Base-by-base conservation (phyloP, 805 yeast species). In the Myxozyma geophila region DNA sequence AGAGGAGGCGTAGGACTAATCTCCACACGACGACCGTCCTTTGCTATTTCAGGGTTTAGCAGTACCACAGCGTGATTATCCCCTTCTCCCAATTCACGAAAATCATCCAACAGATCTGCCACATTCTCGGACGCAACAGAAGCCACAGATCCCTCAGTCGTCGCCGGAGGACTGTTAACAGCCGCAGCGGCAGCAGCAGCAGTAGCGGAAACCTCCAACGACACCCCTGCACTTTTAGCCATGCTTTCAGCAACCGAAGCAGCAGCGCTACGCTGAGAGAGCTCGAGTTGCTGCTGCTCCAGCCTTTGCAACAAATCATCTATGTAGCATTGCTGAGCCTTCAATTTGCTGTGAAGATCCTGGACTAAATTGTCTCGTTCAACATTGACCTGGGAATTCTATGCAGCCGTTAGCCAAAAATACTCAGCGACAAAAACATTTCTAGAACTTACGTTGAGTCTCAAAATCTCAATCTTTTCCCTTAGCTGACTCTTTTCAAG, bases 151-250 rank as follows among this genome's bases (percentile, higher is more conserved):
- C 23, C 46, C 47, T 53, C 62, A 19, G 63, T 48, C 13, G 63
- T 59, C 2, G 63, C 54, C 15, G 63, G 63, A 7, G 63, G 63
- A 59, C 63, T 59, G 37, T 59, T 48, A 13, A 59, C 63, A 4
- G 51, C 55, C 28, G 28, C 28, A 28, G 28, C 28, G 17, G 63
- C 58, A 10, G 47, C 36, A 1, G 46, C 55, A 10, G 57, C 57
- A 21, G 48, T 33, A 13, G 57, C 44, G 7, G 57, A 40, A 13
- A 23, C 57, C 12, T 39, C 48, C 17, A 33, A 39, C 10, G 55
- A 12, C 36, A 39, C n/a, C 1, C 13, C 15, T 8, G n/a, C 57
- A 15, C 15, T 43, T 10, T 23, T 37, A 15, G 41, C 33, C n/a
- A 21, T 21, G 9, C 36, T 28, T 9, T 36, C 23, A 21, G 10